phyloP scores from a whole-genome alignment of 176 grass and related monocot genomes.

The Lolium perenne region DNA sequence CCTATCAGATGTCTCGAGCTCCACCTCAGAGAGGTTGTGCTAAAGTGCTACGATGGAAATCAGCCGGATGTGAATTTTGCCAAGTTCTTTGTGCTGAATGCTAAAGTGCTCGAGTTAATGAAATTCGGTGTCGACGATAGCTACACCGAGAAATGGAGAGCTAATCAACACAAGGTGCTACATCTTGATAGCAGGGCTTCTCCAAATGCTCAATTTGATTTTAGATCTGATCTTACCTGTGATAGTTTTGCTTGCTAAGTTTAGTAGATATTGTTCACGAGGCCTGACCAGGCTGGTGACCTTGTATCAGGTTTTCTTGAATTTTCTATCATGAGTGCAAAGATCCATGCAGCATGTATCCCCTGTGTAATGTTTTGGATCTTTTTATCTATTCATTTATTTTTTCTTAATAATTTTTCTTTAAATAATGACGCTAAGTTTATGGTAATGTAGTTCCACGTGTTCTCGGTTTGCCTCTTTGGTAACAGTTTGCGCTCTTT shows the following conservation, averaged over 20 bases:
- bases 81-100: slow-evolving; percentile 27
- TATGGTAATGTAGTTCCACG: too few relatives aligned
- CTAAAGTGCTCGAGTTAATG: slow-evolving; percentile 21
- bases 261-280: too few relatives aligned
- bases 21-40: slow-evolving; percentile 19
- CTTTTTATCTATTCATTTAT: too few relatives aligned
- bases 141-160: not conserved
- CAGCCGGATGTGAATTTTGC: slow-evolving; percentile 6
- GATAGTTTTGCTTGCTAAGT: not conserved
- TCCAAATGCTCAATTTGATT: not conserved
- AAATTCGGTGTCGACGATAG: not conserved
- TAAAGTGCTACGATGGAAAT: not conserved
- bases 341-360: too few relatives aligned
- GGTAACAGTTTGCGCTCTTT: too few relatives aligned
- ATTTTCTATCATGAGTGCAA: too few relatives aligned
- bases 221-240: not conserved
- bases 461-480: too few relatives aligned
- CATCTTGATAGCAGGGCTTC: slow-evolving; percentile 16
- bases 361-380: too few relatives aligned
- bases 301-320: not conserved
- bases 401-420: too few relatives aligned
- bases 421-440: too few relatives aligned
- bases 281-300: not conserved
- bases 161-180: not conserved
- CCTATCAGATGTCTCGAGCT: not conserved